Conservation (phyloP, 192 early-diverging fungal species). For the Martensiomyces pterosporus region DNA sequence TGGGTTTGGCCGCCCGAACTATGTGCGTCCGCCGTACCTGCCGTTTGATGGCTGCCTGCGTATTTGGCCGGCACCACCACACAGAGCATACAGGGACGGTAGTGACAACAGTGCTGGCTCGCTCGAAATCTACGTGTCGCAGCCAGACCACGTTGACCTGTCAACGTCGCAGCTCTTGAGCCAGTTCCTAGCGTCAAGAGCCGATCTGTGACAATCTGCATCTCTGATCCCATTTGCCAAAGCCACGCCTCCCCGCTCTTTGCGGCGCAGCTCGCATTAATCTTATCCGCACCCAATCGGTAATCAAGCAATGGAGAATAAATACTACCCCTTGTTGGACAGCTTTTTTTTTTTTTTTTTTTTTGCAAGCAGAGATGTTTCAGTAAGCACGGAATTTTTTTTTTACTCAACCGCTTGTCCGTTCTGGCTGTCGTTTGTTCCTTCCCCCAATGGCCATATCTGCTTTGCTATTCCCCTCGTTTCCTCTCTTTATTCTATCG, state of each 20-base stretch:
- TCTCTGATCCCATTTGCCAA: no score
- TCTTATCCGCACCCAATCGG: no score
- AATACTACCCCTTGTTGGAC: neutral
- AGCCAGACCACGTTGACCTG: constrained; percentile 36
- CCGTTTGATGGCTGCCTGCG: constrained; percentile 49
- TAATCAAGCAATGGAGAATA: no score
- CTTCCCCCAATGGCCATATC: no score
- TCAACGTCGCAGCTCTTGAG: constrained; percentile 24
- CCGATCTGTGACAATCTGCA: neutral
- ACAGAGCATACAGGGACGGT: neutral
- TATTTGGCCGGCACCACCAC: constrained; percentile 39
- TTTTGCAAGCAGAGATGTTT: neutral
- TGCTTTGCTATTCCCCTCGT: no score
- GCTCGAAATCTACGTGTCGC: constrained; percentile 38
- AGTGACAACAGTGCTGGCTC: constrained; percentile 10
- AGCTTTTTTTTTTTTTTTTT: neutral
- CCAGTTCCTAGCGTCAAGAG: constrained; percentile 3
- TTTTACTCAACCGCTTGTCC: neutral
- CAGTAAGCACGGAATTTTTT: no score
- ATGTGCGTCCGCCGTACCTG: constrained; percentile 43
- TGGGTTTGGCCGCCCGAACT: constrained; percentile 38
- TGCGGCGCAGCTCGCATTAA: no score
- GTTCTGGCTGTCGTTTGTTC: no score
- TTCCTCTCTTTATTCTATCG: no score
- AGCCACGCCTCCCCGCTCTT: no score